Evolutionary conservation across 768 basidiomycete species (phyloP), one percentile per base, ranked within the genome.

Genomic region (Phaeotremella skinneri): DNA sequence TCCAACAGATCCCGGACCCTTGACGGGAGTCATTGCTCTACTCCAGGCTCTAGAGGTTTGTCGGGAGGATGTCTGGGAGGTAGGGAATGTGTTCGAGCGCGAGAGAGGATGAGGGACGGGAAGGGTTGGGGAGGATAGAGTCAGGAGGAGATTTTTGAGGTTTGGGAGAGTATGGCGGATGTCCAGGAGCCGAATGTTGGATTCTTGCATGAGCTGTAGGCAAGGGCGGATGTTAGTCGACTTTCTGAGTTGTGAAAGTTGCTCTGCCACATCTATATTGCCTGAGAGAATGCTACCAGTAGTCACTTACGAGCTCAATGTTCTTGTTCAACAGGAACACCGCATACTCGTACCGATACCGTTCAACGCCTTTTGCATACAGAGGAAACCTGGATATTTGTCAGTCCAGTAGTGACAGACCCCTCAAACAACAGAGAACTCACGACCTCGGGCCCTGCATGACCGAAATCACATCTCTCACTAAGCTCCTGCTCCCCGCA

Each of bases 261-360:
- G 20, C 17, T 52, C 25, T 4, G 6, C 9, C 16, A 45, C 32
- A 49, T 7, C 34, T 7, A 37, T 37, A 48, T 39, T 20, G 30
- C 37, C 31, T 21, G 6, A 9, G 39, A 14, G 21, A 41, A 56
- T 27, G 4, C 34, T 4, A 25, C 23, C 27, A 52, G 59, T 11
- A 51, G 42, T 29, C 6, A 66, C 82, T 61, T 64, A 93, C 92
- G 83, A 92, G 81, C 79, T 99, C 94, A 64, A 99, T 92, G 77
- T 99, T 83, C 78, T 98, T 99, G 80, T 99, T 99, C 30, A 98
- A 81, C 41, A 99, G 78, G 76, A 92, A 98, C 3, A 98, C 94
- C 2, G 87, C 96, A 79, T 98, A 99, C 76, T 98, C 94, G 70
- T 94, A 99, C 25, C 96, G 83, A 78, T 97, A 98, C 42, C 87